Percentiles rank a stretch among this genome's conserved stretches.
Evolutionary conservation across 2,329 filamentous ascomycete species (phyloP).

Genomic region (Aspergillus sp.): DNA sequence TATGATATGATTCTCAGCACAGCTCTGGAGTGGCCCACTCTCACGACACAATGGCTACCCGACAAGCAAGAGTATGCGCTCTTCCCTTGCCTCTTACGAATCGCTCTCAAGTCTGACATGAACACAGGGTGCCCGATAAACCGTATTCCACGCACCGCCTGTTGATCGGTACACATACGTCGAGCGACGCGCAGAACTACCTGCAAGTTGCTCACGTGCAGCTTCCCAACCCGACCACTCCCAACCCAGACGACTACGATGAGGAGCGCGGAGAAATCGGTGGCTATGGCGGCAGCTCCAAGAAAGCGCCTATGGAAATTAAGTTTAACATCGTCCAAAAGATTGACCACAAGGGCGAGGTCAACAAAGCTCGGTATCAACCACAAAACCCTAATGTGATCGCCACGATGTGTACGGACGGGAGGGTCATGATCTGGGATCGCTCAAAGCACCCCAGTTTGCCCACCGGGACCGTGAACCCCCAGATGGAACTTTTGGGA

Average conservation of each 20-base stretch:
- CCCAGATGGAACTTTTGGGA: slow-evolving; percentile 81
- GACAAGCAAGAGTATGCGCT: slow-evolving; percentile 73
- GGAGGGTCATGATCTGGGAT: slow-evolving; percentile 89
- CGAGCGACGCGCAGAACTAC: slow-evolving; percentile 80
- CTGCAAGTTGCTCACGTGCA: slow-evolving; percentile 93
- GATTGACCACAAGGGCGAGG: slow-evolving; percentile 93
- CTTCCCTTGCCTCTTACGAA: not conserved
- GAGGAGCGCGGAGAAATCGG: slow-evolving; percentile 91
- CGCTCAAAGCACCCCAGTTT: slow-evolving; percentile 85
- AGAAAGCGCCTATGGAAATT: slow-evolving; percentile 68
- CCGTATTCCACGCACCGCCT: slow-evolving; percentile 85
- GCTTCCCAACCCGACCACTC: slow-evolving; percentile 72
- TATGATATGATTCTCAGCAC: slow-evolving; percentile 97
- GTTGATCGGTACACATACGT: slow-evolving; percentile 92
- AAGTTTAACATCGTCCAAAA: slow-evolving; percentile 92
- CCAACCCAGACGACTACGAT: slow-evolving; percentile 82
- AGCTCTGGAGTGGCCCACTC: slow-evolving; percentile 93
- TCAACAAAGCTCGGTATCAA: slow-evolving; percentile 98
- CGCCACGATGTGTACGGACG: slow-evolving; percentile 85
- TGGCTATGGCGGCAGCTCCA: slow-evolving; percentile 73
- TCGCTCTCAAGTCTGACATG: slow-evolving; percentile 1
- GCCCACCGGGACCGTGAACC: slow-evolving; percentile 71
- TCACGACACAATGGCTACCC: slow-evolving; percentile 97
- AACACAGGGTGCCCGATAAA: slow-evolving; percentile 70
- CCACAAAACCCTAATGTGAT: slow-evolving; percentile 97